These are phyloP conservation scores for Colletotrichum sp. DNA, from an alignment of 2,329 filamentous ascomycete species.

Conservation along the genomic window DNA sequence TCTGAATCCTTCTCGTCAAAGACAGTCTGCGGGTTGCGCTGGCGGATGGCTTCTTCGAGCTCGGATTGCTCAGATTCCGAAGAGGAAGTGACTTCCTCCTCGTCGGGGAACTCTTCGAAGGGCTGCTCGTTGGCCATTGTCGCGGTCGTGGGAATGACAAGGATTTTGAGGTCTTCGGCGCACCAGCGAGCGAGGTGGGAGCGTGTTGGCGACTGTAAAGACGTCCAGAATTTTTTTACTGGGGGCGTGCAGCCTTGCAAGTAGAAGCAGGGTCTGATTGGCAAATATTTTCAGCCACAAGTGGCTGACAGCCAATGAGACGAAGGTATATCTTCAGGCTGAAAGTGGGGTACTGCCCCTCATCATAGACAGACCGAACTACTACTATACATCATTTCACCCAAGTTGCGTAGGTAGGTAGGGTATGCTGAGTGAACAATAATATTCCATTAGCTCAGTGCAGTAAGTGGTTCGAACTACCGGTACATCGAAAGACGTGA, in stretches of 20 bases:
- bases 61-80: constrained; percentile 26
- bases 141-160: background rate
- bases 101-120: constrained; percentile 21
- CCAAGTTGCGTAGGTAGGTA: too few relatives aligned
- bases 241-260: constrained; percentile 16
- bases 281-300: fast-evolving
- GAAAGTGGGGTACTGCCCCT: background rate
- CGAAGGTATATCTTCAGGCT: background rate
- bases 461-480: too few relatives aligned
- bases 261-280: background rate
- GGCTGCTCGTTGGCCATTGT: constrained; percentile 23
- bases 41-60: constrained; percentile 26
- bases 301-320: background rate
- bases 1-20: constrained; percentile 75
- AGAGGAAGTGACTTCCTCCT: constrained; percentile 14
- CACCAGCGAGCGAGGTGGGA: background rate
- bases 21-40: constrained; percentile 24
- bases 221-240: constrained; percentile 22
- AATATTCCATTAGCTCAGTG: too few relatives aligned
- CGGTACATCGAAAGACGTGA: too few relatives aligned
- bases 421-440: too few relatives aligned
- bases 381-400: too few relatives aligned
- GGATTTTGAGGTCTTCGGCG: background rate
- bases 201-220: background rate
- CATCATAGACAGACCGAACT: too few relatives aligned